Base-by-base conservation (phyloP, 2,329 filamentous ascomycete genomes). In the Fusarium oxysporum region DNA sequence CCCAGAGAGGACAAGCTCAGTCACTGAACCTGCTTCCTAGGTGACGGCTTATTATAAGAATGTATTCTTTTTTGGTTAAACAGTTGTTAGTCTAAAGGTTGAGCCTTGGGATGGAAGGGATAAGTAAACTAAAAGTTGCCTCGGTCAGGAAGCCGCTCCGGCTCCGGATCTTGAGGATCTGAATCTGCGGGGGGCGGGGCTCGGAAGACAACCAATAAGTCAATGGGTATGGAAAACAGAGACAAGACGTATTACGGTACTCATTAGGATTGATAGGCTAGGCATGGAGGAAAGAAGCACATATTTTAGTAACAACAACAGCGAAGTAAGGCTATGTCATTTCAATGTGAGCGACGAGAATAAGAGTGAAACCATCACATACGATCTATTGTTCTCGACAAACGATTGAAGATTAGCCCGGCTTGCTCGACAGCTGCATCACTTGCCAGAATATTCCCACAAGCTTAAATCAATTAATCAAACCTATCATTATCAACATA, bases 101-200 rank as follows among this genome's bases (percentile, higher is more conserved):
- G 56, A 68, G 47, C 21, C 47, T 60, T 53, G 50, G 50, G 62
- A 59, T 58, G 61, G 37, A 65, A 41, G 41, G 41, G 51, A 54
- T 53, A 62, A 48, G 62, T 30, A 21, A 17, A 48, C 30, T 30
- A 47, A 56, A 19, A 48, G 25, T 41, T 57, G 70, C 67, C 70
- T 73, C 63, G 63, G 68, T 45, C 62, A 59, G 56, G 64, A 62
- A 62, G 62, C 70, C 55, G 68, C 73, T 67, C 68, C 64, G 67
- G 62, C 69, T 71, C 70, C 71, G 71, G 71, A 62, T 69, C 56
- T 55, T 30, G 45, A 51, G 51, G 62, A 60, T 62, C 68, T 73
- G 41, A 58, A 66, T 75, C 62, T 75, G 73, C 48, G 73, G 72
- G 72, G 73, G 72, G 73, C 65, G 67, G 70, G 67, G 55, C 57